These are phyloP conservation scores for Cytospora mali DNA, from an alignment of 2,329 filamentous ascomycete species.

Conservation along the genomic window DNA sequence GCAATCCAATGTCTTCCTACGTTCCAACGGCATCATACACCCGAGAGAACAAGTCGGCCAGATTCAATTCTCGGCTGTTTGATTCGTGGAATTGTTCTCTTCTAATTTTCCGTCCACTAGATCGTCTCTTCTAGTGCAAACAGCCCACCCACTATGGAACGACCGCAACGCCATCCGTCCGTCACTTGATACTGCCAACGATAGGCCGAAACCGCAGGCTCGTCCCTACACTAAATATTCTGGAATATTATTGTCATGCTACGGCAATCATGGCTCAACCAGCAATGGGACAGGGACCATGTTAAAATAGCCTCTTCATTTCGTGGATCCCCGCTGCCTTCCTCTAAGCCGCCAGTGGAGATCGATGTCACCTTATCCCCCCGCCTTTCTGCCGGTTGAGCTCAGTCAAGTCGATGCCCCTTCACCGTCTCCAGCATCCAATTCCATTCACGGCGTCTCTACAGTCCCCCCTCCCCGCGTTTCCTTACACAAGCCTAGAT, in stretches of 20 bases:
- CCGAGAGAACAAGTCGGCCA: neutral
- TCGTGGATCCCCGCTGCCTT: neutral
- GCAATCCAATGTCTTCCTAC: neutral
- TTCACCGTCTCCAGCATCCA: neutral
- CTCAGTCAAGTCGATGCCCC: neutral
- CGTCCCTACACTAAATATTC: neutral
- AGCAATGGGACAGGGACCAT: neutral
- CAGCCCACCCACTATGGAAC: neutral
- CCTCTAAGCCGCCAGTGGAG: neutral
- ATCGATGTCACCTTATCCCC: neutral
- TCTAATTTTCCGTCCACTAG: constrained; percentile 23
- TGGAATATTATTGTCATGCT: neutral
- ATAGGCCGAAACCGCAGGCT: neutral
- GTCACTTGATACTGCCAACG: neutral
- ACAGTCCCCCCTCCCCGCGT: too few relatives aligned
- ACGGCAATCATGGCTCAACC: neutral
- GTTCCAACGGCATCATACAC: neutral
- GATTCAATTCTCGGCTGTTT: neutral
- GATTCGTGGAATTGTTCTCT: constrained; percentile 24
- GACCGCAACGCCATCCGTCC: neutral
- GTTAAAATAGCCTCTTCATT: neutral
- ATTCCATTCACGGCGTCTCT: too few relatives aligned
- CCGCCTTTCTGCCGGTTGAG: constrained; percentile 10
- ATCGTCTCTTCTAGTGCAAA: neutral
- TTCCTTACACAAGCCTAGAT: neutral